Conservation (phyloP, 2,329 filamentous ascomycete species). For the Clarireedia paspali region DNA sequence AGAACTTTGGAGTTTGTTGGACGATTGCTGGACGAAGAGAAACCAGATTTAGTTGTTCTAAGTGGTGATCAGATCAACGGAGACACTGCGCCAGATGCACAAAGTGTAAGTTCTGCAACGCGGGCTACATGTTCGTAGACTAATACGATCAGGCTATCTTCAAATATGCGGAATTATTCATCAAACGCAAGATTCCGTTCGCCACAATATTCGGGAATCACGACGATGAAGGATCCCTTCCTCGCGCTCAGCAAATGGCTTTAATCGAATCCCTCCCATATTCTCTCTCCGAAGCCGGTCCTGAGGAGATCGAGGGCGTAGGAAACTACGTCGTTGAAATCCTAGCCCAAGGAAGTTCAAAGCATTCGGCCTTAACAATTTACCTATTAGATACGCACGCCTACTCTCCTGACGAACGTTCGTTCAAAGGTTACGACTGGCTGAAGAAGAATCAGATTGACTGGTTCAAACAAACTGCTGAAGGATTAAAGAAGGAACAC, state of each 20-base stretch:
- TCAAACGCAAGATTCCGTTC: constrained; percentile 83
- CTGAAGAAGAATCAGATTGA: constrained; percentile 88
- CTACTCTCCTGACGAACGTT: constrained; percentile 82
- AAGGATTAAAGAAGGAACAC: constrained; percentile 67
- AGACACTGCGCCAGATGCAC: constrained; percentile 82
- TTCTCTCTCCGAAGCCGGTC: constrained; percentile 78
- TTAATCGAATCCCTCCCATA: constrained; percentile 82
- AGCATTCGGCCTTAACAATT: constrained; percentile 87
- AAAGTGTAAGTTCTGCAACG: constrained; percentile 52
- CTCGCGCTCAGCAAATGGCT: constrained; percentile 72
- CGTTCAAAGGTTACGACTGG: constrained; percentile 95
- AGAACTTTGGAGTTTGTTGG: constrained; percentile 85
- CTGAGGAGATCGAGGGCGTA: constrained; percentile 76
- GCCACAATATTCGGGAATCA: constrained; percentile 96
- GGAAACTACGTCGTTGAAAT: constrained; percentile 95
- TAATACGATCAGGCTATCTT: constrained; percentile 62
- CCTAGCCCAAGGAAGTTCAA: constrained; percentile 66
- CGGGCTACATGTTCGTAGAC: neutral
- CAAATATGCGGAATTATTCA: constrained; percentile 81
- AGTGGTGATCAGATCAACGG: constrained; percentile 96
- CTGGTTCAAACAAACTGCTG: constrained; percentile 81
- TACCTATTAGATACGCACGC: constrained; percentile 91
- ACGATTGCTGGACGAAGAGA: constrained; percentile 81
- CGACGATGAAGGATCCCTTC: constrained; percentile 76
- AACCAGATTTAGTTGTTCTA: constrained; percentile 84